These are phyloP conservation scores for Eucalyptus cladocalyx DNA, from an alignment of 345 rosid species.

Conservation along the genomic window DNA sequence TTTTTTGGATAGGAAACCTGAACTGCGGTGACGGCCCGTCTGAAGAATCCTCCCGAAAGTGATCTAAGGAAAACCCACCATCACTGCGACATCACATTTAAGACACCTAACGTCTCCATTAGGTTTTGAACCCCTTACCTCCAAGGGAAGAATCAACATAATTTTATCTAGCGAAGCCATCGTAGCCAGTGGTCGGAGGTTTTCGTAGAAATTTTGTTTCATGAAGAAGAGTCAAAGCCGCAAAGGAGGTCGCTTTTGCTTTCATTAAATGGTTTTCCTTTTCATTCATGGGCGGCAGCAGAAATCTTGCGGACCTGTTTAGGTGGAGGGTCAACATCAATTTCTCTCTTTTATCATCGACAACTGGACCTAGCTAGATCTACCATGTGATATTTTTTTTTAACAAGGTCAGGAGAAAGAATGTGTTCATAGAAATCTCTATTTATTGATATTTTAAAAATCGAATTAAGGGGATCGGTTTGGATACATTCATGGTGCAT, in stretches of 20 bases:
- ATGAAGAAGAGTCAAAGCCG: not conserved
- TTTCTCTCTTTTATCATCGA: not conserved
- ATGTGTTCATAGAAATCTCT: not conserved
- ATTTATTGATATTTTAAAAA: not conserved
- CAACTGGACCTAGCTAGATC: not conserved
- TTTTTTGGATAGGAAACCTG: too few relatives aligned
- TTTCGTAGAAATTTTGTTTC: not conserved
- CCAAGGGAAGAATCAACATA: accelerated
- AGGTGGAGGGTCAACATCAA: not conserved
- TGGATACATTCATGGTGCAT: not conserved
- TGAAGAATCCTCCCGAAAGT: too few relatives aligned
- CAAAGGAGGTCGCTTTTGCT: not conserved
- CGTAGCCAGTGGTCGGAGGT: not conserved
- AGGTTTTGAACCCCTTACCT: too few relatives aligned
- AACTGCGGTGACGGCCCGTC: too few relatives aligned
- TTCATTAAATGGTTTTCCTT: not conserved
- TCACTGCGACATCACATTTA: too few relatives aligned
- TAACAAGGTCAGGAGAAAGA: not conserved
- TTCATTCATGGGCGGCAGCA: not conserved
- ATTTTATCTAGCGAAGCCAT: too few relatives aligned
- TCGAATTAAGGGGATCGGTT: not conserved
- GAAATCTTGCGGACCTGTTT: not conserved
- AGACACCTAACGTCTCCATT: too few relatives aligned
- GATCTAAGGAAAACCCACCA: too few relatives aligned
- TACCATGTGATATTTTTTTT: not conserved